These are phyloP conservation scores for Ophiostoma tasmaniense DNA, from an alignment of 2,329 filamentous ascomycete genomes.

Conservation along the genomic window DNA sequence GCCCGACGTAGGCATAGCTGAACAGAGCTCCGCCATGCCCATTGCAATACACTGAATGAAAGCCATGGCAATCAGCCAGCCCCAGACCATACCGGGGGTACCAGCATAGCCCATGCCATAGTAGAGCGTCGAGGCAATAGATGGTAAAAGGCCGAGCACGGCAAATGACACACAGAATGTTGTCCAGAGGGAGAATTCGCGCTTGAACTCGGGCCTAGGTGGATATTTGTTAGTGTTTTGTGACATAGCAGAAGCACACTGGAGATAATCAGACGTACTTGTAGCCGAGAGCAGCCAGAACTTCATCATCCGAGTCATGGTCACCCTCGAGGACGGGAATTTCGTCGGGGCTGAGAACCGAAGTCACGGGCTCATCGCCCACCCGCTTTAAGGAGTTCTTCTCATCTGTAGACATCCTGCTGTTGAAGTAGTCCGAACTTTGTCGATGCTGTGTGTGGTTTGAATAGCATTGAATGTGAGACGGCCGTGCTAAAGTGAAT, in stretches of 20 bases:
- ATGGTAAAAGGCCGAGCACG: constrained; percentile 61
- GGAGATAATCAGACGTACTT: constrained; percentile 21
- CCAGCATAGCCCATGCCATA: constrained; percentile 53
- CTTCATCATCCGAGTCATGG: constrained; percentile 43
- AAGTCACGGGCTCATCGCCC: constrained; percentile 20
- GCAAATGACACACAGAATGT: constrained; percentile 69
- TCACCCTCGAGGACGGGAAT: constrained; percentile 16
- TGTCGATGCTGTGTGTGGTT: not conserved
- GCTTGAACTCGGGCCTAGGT: constrained; percentile 39
- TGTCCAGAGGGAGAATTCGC: constrained; percentile 66
- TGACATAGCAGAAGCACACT: not conserved
- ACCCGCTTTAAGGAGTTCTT: constrained; percentile 14
- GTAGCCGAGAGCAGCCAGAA: constrained; percentile 52
- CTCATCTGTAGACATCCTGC: constrained; percentile 9
- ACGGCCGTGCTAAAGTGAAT: not conserved
- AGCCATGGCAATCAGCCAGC: constrained; percentile 64
- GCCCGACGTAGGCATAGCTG: constrained; percentile 63
- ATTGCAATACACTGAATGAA: constrained; percentile 64
- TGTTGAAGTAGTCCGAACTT: not conserved
- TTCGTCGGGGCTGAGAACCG: constrained; percentile 17
- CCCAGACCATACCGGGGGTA: constrained; percentile 62
- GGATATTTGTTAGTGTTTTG: not conserved
- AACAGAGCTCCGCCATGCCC: constrained; percentile 63
- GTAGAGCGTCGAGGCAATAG: constrained; percentile 61
- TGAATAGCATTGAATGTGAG: too few species aligned